Percentiles rank a stretch among this genome's conserved stretches.
These are phyloP conservation scores for Suhomyces vadensis DNA, from an alignment of 805 yeast genomes.

Conservation along the genomic window DNA sequence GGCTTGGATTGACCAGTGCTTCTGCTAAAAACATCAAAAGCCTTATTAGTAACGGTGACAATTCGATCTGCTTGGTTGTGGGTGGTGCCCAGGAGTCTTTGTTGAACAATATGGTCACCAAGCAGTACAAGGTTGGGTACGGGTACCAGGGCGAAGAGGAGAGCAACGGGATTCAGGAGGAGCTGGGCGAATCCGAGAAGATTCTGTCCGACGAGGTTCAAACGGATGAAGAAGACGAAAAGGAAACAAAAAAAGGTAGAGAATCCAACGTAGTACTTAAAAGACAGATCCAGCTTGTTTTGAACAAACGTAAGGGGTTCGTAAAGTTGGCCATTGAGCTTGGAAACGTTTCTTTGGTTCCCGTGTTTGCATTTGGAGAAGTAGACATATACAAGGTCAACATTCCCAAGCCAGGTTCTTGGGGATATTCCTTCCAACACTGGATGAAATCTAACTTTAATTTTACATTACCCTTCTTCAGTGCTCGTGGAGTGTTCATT, in stretches of 20 bases:
- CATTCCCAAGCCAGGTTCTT: conserved; percentile 40
- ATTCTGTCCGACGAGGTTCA: too few relatives aligned
- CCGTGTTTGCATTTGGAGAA: conserved; percentile 90
- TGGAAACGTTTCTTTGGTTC: conserved; percentile 80
- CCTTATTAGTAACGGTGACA: conserved; percentile 59
- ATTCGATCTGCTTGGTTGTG: conserved; percentile 83
- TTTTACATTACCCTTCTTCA: conserved; percentile 87
- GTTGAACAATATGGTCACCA: conserved; percentile 44
- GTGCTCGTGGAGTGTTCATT: conserved; percentile 89
- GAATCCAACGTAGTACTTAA: neutral
- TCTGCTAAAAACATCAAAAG: conserved; percentile 68
- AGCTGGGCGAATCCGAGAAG: neutral
- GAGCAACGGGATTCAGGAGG: neutral
- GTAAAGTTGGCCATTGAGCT: conserved; percentile 79
- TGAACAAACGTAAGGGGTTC: conserved; percentile 83
- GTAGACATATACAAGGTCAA: conserved; percentile 54
- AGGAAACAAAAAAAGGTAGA: neutral
- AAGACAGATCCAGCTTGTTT: conserved; percentile 65
- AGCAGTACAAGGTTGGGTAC: conserved; percentile 33
- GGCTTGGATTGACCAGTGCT: conserved; percentile 84
- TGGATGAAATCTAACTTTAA: conserved; percentile 72
- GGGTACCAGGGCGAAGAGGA: conserved; percentile 26
- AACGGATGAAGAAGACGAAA: conserved; percentile 1
- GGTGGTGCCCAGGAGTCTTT: conserved; percentile 96
- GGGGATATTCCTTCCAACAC: conserved; percentile 59